phyloP scores from a whole-genome alignment of 495 filamentous ascomycete genomes.

The Podospora pseudocomata region DNA sequence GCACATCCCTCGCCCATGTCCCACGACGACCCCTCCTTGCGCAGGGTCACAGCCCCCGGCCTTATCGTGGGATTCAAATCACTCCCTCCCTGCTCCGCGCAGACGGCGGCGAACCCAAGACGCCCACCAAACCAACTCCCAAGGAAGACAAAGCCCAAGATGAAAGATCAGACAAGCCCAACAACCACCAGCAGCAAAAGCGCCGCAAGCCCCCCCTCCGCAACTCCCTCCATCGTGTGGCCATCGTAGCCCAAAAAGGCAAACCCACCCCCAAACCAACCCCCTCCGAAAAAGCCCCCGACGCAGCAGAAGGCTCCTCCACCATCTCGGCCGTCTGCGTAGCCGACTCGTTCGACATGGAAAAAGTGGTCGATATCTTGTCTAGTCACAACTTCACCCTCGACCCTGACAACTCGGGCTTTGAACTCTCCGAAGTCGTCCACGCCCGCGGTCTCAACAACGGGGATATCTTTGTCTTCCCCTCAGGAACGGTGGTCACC shows the following conservation, averaged over 20 bases:
- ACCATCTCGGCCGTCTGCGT: conserved; percentile 78
- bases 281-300: conserved; percentile 11
- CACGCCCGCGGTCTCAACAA: conserved; percentile 52
- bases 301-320: conserved; percentile 37
- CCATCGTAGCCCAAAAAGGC: conserved; percentile 41
- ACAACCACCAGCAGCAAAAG: conserved; percentile 29
- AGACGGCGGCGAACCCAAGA: conserved; percentile 19
- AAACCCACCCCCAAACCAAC: conserved; percentile 19
- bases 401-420: conserved; percentile 55
- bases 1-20: conserved; percentile 6
- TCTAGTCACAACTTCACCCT: conserved; percentile 65
- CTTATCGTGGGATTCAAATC: conserved; percentile 36
- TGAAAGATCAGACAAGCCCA: conserved; percentile 9
- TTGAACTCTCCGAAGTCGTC: conserved; percentile 58
- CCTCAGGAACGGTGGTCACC: conserved; percentile 89
- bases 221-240: conserved; percentile 43
- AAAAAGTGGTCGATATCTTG: conserved; percentile 64
- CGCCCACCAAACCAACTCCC: not conserved
- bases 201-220: conserved; percentile 45
- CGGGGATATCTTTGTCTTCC: conserved; percentile 94
- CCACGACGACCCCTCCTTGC: conserved; percentile 14
- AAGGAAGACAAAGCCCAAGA: conserved; percentile 12
- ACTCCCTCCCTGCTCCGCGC: conserved; percentile 38
- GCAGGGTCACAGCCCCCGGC: conserved; percentile 28
- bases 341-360: conserved; percentile 82